phyloP scores from a whole-genome alignment of 192 early-diverging fungal genomes.

The Backusella luteola region DNA sequence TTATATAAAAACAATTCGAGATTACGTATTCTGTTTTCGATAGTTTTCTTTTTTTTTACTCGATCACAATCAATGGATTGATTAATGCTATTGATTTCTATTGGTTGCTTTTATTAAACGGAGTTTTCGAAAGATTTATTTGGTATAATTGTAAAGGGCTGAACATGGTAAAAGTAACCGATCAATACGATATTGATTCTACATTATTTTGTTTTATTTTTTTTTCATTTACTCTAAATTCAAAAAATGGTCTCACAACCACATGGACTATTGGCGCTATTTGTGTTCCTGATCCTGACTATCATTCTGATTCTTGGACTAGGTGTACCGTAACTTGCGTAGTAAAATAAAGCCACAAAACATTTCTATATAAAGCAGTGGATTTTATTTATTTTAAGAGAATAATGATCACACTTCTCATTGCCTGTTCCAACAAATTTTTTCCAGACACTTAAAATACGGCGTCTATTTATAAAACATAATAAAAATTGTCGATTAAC shows the following conservation, averaged over 20 bases:
- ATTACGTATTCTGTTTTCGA: not conserved
- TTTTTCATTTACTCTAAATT: not conserved
- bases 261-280: not conserved
- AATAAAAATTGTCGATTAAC: not conserved
- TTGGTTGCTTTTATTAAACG: not conserved
- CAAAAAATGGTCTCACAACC: not conserved
- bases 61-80: not conserved
- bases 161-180: too few relatives aligned
- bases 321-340: not conserved
- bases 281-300: not conserved
- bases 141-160: not conserved
- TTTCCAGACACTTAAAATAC: not conserved
- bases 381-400: not conserved
- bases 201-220: not conserved
- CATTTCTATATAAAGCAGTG: not conserved
- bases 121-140: not conserved
- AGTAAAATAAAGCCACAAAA: not conserved
- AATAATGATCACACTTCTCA: not conserved
- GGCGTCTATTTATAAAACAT: not conserved
- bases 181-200: too few relatives aligned
- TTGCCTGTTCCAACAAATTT: not conserved
- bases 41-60: not conserved
- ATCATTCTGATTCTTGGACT: not conserved
- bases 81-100: not conserved
- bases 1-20: not conserved